Conservation (phyloP, 352 stramenopile genomes). For the Phytophthora cactorum region DNA sequence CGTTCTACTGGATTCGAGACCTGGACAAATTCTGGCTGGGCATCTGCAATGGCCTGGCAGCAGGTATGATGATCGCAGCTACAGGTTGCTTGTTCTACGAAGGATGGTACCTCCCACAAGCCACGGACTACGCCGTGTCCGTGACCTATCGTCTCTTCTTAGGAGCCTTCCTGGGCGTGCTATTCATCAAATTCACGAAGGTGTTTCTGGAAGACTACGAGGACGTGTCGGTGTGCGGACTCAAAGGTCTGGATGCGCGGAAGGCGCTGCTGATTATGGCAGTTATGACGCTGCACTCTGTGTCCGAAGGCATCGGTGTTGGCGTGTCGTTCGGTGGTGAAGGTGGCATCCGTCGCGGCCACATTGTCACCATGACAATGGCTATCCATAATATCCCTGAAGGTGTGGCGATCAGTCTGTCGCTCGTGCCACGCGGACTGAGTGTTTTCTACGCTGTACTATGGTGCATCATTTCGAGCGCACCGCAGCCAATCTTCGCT, state of each 20-base stretch:
- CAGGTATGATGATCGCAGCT: constrained; percentile 98
- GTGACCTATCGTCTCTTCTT: constrained; percentile 85
- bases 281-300: constrained; percentile 99
- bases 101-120: constrained; percentile 85
- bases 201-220: constrained; percentile 95
- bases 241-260: constrained; percentile 85
- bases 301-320: constrained; percentile 97
- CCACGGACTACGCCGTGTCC: constrained; percentile 68
- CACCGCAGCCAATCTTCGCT: constrained; percentile 97
- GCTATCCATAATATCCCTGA: constrained; percentile 99
- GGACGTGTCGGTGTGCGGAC: constrained; percentile 90
- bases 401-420: constrained; percentile 95
- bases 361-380: constrained; percentile 98
- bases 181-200: constrained; percentile 97
- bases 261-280: constrained; percentile 98
- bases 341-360: constrained; percentile 92
- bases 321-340: constrained; percentile 97
- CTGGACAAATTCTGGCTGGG: constrained; percentile 95
- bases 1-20: constrained; percentile 94
- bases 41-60: constrained; percentile 95
- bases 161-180: constrained; percentile 92
- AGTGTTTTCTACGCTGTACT: constrained; percentile 85
- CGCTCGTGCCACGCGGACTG: constrained; percentile 94
- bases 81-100: constrained; percentile 96
- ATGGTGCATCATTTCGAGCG: constrained; percentile 92